phyloP scores from a whole-genome alignment of 2,329 filamentous ascomycete species.

The Diaporthe citrichinensis region DNA sequence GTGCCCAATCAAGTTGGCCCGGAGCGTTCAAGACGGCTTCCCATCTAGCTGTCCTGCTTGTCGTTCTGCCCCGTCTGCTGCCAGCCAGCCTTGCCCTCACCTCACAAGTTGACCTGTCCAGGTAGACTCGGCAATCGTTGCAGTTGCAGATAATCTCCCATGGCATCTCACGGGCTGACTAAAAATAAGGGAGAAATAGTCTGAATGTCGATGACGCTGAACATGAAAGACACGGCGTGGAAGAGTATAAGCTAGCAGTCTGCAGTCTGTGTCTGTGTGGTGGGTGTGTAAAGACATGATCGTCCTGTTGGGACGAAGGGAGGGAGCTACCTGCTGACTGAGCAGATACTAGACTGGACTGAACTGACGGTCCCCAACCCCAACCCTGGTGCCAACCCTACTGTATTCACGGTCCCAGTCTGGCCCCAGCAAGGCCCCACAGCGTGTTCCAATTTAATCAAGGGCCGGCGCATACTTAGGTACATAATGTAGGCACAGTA shows the following conservation, averaged over 20 bases:
- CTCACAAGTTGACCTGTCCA: neutral
- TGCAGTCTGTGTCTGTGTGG: neutral
- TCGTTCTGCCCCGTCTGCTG: neutral
- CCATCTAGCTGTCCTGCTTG: neutral
- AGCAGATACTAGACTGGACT: neutral
- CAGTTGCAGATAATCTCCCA: neutral
- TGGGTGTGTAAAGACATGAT: conserved; percentile 2
- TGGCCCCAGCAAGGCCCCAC: neutral
- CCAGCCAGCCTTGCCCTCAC: neutral
- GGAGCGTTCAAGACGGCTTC: neutral
- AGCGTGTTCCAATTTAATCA: conserved; percentile 28
- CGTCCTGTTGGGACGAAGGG: conserved; percentile 26
- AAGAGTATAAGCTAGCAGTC: neutral
- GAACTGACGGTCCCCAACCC: conserved; percentile 31
- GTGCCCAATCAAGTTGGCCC: neutral
- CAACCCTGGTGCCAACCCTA: neutral
- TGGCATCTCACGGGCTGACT: neutral
- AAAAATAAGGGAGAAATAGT: neutral
- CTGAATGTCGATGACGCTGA: neutral
- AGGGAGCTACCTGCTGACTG: conserved; percentile 1
- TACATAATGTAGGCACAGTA: neutral
- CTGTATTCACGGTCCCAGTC: neutral
- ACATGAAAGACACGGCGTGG: neutral
- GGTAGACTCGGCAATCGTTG: neutral
- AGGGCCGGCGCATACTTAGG: neutral